A percentile compares a stretch with the other conserved stretches of the same genome.
Evolutionary conservation across 2,329 filamentous ascomycete species (phyloP).

Genomic region (Apiospora saccharicola): DNA sequence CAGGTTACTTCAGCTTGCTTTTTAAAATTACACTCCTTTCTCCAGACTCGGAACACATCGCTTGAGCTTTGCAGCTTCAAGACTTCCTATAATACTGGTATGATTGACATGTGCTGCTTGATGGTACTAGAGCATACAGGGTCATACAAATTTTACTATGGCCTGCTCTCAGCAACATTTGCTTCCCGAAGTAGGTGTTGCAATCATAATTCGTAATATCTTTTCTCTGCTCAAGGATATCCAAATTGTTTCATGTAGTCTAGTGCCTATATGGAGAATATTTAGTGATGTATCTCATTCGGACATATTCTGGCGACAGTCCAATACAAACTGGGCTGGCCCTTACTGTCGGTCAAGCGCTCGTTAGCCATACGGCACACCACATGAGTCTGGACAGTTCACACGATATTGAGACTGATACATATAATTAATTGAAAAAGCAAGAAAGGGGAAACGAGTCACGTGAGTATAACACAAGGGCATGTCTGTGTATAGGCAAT

Average conservation of each 20-base stretch:
- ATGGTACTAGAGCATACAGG: too few relatives aligned
- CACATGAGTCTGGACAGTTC: too few relatives aligned
- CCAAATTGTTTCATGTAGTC: not conserved
- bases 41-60: not conserved
- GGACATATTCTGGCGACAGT: not conserved
- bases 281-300: not conserved
- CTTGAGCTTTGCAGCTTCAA: not conserved
- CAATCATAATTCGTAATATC: too few relatives aligned
- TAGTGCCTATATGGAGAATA: not conserved
- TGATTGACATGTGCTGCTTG: not conserved
- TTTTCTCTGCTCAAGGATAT: too few relatives aligned
- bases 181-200: not conserved
- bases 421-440: too few relatives aligned
- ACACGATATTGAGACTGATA: too few relatives aligned
- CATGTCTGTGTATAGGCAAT: too few relatives aligned
- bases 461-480: too few relatives aligned
- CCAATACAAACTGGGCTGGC: not conserved
- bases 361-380: not conserved
- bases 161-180: not conserved
- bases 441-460: too few relatives aligned
- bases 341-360: not conserved
- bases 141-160: not conserved
- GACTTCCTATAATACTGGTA: not conserved
- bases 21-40: not conserved
- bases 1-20: not conserved